Evolutionary conservation across 106 monocot species (phyloP).

Genomic region (Dioscorea alata): DNA sequence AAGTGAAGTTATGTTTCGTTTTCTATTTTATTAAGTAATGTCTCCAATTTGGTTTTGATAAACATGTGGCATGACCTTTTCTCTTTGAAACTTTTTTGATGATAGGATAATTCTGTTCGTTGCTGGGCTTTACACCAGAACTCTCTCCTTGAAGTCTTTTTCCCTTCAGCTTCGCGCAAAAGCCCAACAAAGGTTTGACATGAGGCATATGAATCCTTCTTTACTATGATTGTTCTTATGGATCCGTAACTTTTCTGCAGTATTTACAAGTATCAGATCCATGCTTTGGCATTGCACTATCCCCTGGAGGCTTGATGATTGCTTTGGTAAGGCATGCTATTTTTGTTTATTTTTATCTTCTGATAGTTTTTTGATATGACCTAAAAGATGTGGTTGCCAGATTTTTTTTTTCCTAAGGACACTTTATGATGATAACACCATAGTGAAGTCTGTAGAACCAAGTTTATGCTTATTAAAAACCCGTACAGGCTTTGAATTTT

Average conservation of each 20-base stretch:
- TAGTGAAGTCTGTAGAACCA: too few relatives aligned
- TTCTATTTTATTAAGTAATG: not conserved
- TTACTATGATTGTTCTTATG: not conserved
- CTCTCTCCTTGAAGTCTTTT: constrained; percentile 32
- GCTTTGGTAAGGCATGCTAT: constrained; percentile 45
- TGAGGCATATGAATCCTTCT: not conserved
- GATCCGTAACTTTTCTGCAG: constrained; percentile 24
- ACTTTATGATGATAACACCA: too few relatives aligned
- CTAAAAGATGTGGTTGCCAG: too few relatives aligned
- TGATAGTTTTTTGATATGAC: too few relatives aligned
- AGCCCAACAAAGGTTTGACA: constrained; percentile 36
- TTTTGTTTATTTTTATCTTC: not conserved
- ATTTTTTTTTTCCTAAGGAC: too few relatives aligned
- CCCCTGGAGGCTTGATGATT: constrained; percentile 69
- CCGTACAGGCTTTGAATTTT: too few relatives aligned
- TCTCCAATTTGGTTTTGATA: too few relatives aligned
- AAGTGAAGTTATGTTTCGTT: not conserved
- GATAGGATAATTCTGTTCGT: constrained; percentile 58
- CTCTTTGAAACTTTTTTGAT: constrained; percentile 6
- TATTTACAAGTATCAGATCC: constrained; percentile 51
- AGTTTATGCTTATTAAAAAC: too few relatives aligned
- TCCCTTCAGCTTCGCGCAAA: constrained; percentile 25
- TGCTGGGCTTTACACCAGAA: constrained; percentile 51
- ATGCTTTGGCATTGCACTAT: constrained; percentile 75
- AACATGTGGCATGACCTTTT: not conserved